Evolutionary conservation across 177 flowering plant species (phyloP).

Genomic region (Telopea speciosissima): DNA sequence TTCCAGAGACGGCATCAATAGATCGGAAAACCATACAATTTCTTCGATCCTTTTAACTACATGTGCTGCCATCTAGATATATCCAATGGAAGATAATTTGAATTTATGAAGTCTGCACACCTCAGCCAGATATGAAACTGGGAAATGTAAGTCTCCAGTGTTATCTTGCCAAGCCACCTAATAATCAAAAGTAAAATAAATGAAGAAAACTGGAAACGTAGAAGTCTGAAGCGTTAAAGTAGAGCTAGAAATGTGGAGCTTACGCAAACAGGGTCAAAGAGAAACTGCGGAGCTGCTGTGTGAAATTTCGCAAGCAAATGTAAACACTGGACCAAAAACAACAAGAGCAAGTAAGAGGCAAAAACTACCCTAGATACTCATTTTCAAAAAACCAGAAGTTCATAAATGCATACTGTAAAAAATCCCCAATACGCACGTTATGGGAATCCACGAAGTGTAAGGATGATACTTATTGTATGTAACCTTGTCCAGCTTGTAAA

Average conservation of each 20-base stretch:
- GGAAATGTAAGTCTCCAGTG: constrained; percentile 95
- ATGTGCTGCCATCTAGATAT: constrained; percentile 47
- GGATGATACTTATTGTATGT: constrained; percentile 91
- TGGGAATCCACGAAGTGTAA: constrained; percentile 99
- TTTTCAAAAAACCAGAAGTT: background rate
- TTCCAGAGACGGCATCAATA: background rate
- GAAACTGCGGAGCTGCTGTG: constrained; percentile 77
- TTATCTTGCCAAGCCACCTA: constrained; percentile 99
- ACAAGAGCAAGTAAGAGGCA: constrained; percentile 5
- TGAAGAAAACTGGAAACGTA: background rate
- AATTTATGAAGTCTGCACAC: constrained; percentile 30
- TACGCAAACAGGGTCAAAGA: constrained; percentile 95
- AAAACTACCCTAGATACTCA: background rate
- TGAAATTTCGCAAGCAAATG: constrained; percentile 85
- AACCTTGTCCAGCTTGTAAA: constrained; percentile 90
- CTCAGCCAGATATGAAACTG: constrained; percentile 99
- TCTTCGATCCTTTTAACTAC: background rate
- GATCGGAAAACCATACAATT: background rate
- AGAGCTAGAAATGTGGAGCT: constrained; percentile 29
- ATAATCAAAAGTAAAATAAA: constrained; percentile 36
- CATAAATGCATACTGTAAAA: background rate
- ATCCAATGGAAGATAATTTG: constrained; percentile 44
- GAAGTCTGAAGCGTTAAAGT: constrained; percentile 17
- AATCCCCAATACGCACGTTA: constrained; percentile 60
- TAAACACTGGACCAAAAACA: constrained; percentile 61